phyloP scores from a whole-genome alignment of 1,284 basidiomycete species.

The Schizopora paradoxa region DNA sequence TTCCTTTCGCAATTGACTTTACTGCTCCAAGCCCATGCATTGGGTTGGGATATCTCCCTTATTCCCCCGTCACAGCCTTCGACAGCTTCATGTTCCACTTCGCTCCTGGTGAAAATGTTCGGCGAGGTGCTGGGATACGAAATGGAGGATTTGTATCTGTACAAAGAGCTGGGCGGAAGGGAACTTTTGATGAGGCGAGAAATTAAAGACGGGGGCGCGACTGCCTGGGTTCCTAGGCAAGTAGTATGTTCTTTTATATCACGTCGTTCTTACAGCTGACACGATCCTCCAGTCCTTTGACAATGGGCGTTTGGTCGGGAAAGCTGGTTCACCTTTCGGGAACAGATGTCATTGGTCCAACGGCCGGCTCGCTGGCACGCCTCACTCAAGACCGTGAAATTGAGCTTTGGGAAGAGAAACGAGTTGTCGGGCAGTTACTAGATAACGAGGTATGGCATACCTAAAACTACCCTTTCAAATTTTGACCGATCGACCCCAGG shows the following conservation, averaged over 20 bases:
- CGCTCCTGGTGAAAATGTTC: conserved; percentile 43
- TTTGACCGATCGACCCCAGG: conserved; percentile 22
- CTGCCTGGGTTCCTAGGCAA: conserved; percentile 59
- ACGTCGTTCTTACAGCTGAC: conserved; percentile 1
- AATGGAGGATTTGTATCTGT: conserved; percentile 53
- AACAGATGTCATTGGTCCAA: conserved; percentile 56
- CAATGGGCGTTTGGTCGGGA: conserved; percentile 53
- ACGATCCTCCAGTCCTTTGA: conserved; percentile 37
- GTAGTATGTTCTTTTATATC: conserved; percentile 9
- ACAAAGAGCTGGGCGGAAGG: conserved; percentile 62
- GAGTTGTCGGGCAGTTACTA: conserved; percentile 46
- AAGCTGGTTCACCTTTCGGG: conserved; percentile 54
- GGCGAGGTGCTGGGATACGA: conserved; percentile 54
- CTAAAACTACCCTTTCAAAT: not conserved
- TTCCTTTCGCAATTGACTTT: conserved; percentile 44
- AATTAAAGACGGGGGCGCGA: conserved; percentile 50
- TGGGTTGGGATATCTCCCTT: conserved; percentile 51
- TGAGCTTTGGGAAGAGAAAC: conserved; percentile 57
- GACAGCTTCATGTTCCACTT: conserved; percentile 47
- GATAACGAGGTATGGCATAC: conserved; percentile 38
- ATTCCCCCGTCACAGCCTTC: conserved; percentile 43
- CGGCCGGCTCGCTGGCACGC: conserved; percentile 54
- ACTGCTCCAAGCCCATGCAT: conserved; percentile 45
- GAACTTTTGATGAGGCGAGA: conserved; percentile 57
- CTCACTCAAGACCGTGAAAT: conserved; percentile 54